These are phyloP conservation scores for Elsinoe perseae DNA, from an alignment of 2,329 filamentous ascomycete genomes.

Conservation along the genomic window DNA sequence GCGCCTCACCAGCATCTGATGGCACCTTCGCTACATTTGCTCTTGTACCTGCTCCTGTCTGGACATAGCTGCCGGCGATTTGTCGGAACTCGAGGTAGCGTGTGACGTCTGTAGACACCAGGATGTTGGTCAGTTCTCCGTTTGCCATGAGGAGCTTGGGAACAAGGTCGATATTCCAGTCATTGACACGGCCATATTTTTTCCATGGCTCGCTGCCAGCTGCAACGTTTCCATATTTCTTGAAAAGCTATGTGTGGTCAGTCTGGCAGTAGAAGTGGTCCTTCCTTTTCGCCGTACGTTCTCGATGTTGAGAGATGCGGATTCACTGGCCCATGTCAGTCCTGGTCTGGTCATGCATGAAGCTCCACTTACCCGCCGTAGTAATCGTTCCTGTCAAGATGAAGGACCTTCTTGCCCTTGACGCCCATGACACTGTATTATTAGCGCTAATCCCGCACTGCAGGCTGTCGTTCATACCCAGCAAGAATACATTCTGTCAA, in stretches of 20 bases:
- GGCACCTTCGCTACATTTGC: constrained; percentile 95
- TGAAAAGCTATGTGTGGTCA: constrained; percentile 67
- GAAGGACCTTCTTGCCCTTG: constrained; percentile 97
- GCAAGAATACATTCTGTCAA: constrained; percentile 98
- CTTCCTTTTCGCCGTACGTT: constrained; percentile 50
- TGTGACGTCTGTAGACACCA: constrained; percentile 78
- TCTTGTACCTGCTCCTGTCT: constrained; percentile 73
- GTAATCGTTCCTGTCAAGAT: constrained; percentile 97
- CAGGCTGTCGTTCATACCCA: constrained; percentile 54
- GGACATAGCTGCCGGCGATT: constrained; percentile 91
- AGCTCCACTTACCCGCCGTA: constrained; percentile 73
- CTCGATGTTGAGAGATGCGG: constrained; percentile 94
- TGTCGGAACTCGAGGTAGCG: constrained; percentile 49
- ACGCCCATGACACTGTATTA: constrained; percentile 76
- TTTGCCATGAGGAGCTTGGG: constrained; percentile 99
- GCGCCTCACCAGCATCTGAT: constrained; percentile 81
- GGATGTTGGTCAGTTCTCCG: constrained; percentile 95
- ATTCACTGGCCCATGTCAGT: constrained; percentile 56
- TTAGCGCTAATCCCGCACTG: constrained; percentile 20
- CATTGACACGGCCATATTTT: constrained; percentile 90
- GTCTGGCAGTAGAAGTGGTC: constrained; percentile 15
- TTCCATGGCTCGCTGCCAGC: constrained; percentile 88
- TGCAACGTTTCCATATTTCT: constrained; percentile 81
- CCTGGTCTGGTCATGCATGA: constrained; percentile 14
- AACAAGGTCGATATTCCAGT: constrained; percentile 99